Base-by-base conservation (phyloP, 306 rosid species). In the Delonix regia region DNA sequence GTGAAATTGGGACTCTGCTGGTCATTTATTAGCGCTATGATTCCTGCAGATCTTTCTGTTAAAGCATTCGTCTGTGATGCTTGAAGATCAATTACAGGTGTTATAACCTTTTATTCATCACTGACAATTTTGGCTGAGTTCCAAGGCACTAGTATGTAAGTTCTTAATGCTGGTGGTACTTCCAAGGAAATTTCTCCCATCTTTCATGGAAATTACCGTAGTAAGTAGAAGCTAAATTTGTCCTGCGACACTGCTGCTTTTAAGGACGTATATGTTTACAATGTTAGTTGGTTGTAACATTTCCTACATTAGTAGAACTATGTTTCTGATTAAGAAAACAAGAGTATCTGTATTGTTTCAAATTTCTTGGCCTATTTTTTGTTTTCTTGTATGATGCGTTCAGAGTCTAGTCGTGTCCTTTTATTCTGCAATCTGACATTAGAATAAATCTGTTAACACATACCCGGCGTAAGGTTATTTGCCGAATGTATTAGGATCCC, bases 1-100 rank as follows among this genome's bases (percentile, higher is more conserved):
- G 71, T 71, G 36, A 79, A 51, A 25, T 49, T 60, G 75, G 82
- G 83, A 82, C 67, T 72, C 82, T 67, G 78, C 75, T 80, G 80
- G 76, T 75, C 63, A 44, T 57, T 75, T 66, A 59, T 66, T 67
- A 69, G 56, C 41, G 56, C 41, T 61, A 51, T 57, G 63, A 59
- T 82, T 76, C 57, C 12, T 73, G 64, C 74, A 76, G 65, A 69
- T 49, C 62, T 36, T 47, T 47, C 71, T 34, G 70, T 66, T 80
- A 65, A 79, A 65, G 80, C 84, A 68, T 53, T 67, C 69, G 7
- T 71, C 69, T 36, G 55, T 75, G 51, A 76, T 79, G 79, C 83
- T 86, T 69, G 85, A 78, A 82, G 78, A 82, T 80, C 75, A 52
- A 41, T 36, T 22, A 14, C 33, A 36, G 80, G 76, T 36, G 80